These are phyloP conservation scores for Chaetomidium leptoderma DNA, from an alignment of 495 filamentous ascomycete genomes.

Conservation along the genomic window DNA sequence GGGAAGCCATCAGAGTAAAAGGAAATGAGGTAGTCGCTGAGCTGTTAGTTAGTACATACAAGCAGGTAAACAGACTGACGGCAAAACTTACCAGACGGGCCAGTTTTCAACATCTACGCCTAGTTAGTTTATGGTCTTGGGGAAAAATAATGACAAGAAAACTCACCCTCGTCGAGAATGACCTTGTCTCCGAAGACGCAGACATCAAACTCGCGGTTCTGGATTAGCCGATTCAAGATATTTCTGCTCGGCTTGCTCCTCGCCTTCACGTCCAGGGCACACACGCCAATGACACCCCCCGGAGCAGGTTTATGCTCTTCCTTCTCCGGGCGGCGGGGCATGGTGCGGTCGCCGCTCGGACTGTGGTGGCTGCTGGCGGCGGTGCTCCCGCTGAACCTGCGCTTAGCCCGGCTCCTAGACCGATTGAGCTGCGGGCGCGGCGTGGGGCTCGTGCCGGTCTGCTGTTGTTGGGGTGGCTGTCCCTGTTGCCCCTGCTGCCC, in stretches of 20 bases:
- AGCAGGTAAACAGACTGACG: not conserved
- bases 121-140: constrained; percentile 17
- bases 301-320: constrained; percentile 50
- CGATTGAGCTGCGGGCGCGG: constrained; percentile 47
- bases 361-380: constrained; percentile 65
- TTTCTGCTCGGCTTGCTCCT: constrained; percentile 93
- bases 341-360: constrained; percentile 52
- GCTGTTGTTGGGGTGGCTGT: too few relatives aligned
- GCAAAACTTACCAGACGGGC: constrained; percentile 54
- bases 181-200: constrained; percentile 98
- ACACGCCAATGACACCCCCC: constrained; percentile 75
- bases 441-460: constrained; percentile 7
- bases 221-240: constrained; percentile 85
- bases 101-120: constrained; percentile 61
- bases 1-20: constrained; percentile 99
- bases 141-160: not conserved
- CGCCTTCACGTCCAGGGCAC: constrained; percentile 92
- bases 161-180: constrained; percentile 83
- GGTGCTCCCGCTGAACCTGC: constrained; percentile 73
- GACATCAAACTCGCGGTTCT: constrained; percentile 89
- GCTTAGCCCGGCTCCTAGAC: constrained; percentile 68
- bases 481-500: too few relatives aligned
- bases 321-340: constrained; percentile 41
- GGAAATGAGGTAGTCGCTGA: constrained; percentile 86
- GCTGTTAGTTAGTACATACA: constrained; percentile 10